Conservation (phyloP, 2,329 filamentous ascomycete species). For the Colletotrichum navitas region DNA sequence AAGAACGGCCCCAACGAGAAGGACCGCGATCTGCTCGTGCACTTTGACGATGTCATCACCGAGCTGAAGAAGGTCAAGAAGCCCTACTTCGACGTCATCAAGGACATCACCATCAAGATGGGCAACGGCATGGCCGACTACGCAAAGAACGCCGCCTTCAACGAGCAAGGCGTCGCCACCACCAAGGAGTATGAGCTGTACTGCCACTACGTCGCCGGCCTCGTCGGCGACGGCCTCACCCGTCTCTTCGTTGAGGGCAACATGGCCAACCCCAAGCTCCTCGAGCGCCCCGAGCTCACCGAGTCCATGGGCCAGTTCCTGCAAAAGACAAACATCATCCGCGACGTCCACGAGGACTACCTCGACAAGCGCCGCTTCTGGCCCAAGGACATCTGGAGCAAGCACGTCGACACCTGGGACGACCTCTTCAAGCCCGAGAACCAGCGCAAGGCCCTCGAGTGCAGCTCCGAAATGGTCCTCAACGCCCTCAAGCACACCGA, state of each 20-base stretch:
- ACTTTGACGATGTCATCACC: constrained; percentile 87
- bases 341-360: constrained; percentile 91
- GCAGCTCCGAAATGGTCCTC: constrained; percentile 93
- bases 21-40: constrained; percentile 89
- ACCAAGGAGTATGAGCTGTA: constrained; percentile 94
- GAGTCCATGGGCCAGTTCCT: constrained; percentile 98
- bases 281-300: constrained; percentile 82
- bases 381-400: constrained; percentile 96
- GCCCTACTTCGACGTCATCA: constrained; percentile 86
- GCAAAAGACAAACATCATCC: constrained; percentile 99
- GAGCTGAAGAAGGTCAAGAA: constrained; percentile 92
- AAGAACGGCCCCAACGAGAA: constrained; percentile 93
- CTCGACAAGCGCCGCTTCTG: constrained; percentile 92
- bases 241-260: constrained; percentile 88
- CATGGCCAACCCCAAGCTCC: constrained; percentile 86
- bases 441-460: constrained; percentile 81
- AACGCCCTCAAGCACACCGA: constrained; percentile 89
- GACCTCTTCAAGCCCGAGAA: constrained; percentile 89
- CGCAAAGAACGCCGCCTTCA: constrained; percentile 84
- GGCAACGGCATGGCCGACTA: constrained; percentile 99
- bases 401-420: constrained; percentile 90
- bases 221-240: constrained; percentile 96
- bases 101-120: constrained; percentile 94
- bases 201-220: constrained; percentile 97
- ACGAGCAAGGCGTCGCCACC: constrained; percentile 83